These are phyloP conservation scores for Smallanthus sonchifolius DNA, from an alignment of 129 eudicot genomes.

Conservation along the genomic window DNA sequence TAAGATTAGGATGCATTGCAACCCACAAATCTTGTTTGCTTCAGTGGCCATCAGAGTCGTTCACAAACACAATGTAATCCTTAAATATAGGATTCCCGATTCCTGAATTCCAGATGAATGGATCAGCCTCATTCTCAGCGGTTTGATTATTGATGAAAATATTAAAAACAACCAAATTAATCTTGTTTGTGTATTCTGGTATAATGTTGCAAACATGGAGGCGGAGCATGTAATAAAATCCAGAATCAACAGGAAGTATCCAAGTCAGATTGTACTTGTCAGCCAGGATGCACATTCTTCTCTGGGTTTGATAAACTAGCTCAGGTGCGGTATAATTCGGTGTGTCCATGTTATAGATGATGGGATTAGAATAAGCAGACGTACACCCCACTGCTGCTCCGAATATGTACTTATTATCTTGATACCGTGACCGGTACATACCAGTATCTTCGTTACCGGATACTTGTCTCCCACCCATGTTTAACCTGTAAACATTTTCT, in stretches of 20 bases:
- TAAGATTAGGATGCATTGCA: slow-evolving; percentile 40
- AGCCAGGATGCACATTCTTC: slow-evolving; percentile 37
- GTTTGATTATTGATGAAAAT: slow-evolving; percentile 47
- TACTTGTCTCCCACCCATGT: not conserved
- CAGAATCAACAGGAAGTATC: slow-evolving; percentile 47
- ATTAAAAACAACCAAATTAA: slow-evolving; percentile 39
- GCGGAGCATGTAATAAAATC: slow-evolving; percentile 48
- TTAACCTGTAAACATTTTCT: too few species aligned
- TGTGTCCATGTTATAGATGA: slow-evolving; percentile 9
- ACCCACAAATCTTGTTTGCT: slow-evolving; percentile 37
- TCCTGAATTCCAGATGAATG: slow-evolving; percentile 38
- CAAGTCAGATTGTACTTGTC: slow-evolving; percentile 29
- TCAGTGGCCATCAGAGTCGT: not conserved
- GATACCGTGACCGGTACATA: slow-evolving; percentile 44
- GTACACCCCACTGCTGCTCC: slow-evolving; percentile 37
- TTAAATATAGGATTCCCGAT: slow-evolving; percentile 36
- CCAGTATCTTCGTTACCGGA: too few species aligned
- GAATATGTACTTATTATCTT: slow-evolving; percentile 37
- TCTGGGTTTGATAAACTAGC: slow-evolving; percentile 44
- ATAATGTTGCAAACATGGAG: slow-evolving; percentile 56
- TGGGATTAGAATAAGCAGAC: slow-evolving; percentile 2
- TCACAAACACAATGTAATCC: slow-evolving; percentile 34
- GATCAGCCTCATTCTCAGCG: slow-evolving; percentile 35
- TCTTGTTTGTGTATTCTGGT: not conserved
- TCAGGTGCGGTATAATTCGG: slow-evolving; percentile 44